Conservation (phyloP, 1,139 yeast genomes). For the Taphrina pruni region DNA sequence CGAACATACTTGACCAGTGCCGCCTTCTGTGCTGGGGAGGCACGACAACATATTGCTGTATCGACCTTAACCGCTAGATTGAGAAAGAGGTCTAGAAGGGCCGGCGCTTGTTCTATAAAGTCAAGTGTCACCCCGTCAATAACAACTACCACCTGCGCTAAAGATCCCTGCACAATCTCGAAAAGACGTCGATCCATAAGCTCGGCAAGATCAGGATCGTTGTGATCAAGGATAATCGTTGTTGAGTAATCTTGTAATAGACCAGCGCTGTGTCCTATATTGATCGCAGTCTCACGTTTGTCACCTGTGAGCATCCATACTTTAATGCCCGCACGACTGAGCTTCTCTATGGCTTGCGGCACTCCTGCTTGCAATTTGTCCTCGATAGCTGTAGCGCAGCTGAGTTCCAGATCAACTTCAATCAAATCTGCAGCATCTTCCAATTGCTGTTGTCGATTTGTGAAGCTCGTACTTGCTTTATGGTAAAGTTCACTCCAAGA, state of each 20-base stretch:
- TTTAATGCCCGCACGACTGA: conserved; percentile 89
- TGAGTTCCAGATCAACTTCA: conserved; percentile 68
- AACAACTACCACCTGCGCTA: conserved; percentile 93
- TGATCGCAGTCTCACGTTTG: conserved; percentile 95
- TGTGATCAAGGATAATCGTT: conserved; percentile 72
- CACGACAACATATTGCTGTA: conserved; percentile 93
- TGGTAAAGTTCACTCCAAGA: conserved; percentile 71
- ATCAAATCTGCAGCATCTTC: conserved; percentile 74
- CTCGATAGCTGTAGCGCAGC: conserved; percentile 97
- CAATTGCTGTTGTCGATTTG: conserved; percentile 67
- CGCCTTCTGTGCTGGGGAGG: conserved; percentile 96
- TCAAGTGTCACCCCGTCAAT: conserved; percentile 87
- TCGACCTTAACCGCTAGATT: conserved; percentile 86
- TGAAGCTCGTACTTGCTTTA: conserved; percentile 77
- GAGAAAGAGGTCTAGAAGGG: conserved; percentile 73
- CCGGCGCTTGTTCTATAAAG: conserved; percentile 71
- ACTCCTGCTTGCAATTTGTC: conserved; percentile 97
- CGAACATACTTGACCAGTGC: conserved; percentile 82
- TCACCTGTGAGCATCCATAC: conserved; percentile 99
- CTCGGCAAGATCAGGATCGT: conserved; percentile 56
- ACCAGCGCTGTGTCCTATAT: conserved; percentile 93
- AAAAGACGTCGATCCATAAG: conserved; percentile 65
- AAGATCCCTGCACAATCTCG: conserved; percentile 67
- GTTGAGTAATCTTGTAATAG: conserved; percentile 92
- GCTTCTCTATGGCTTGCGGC: conserved; percentile 87